A percentile compares a stretch with the other conserved stretches of the same genome.
phyloP scores from a whole-genome alignment of 352 stramenopile genomes.

The Phytophthora idaei region DNA sequence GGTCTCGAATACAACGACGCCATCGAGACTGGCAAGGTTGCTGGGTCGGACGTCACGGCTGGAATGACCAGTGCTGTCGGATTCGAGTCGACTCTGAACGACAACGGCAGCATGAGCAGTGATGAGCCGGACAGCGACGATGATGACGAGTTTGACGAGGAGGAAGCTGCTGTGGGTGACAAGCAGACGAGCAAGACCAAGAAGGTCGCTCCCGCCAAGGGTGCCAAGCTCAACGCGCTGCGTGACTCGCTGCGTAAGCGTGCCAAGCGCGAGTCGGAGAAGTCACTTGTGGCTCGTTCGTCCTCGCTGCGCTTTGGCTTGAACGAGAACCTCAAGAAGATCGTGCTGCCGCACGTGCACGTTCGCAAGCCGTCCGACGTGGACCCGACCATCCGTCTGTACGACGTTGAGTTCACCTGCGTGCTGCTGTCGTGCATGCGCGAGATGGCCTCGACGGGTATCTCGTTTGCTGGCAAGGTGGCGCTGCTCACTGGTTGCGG shows the following conservation, averaged over 20 bases:
- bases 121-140: slow-evolving; percentile 56
- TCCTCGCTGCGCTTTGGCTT: slow-evolving; percentile 56
- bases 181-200: slow-evolving; percentile 24
- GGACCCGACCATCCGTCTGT: slow-evolving; percentile 81
- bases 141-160: slow-evolving; percentile 38
- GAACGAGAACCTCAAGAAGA: slow-evolving; percentile 73
- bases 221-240: slow-evolving; percentile 60
- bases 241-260: slow-evolving; percentile 64
- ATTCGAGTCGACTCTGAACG: slow-evolving; percentile 64
- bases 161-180: slow-evolving; percentile 16
- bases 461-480: slow-evolving; percentile 87
- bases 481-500: slow-evolving; percentile 86
- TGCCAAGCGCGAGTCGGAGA: slow-evolving; percentile 38
- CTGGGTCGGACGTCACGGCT: slow-evolving; percentile 18
- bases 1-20: slow-evolving; percentile 8
- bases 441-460: slow-evolving; percentile 82
- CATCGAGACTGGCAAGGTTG: slow-evolving; percentile 4
- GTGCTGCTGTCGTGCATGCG: slow-evolving; percentile 83
- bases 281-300: slow-evolving; percentile 52
- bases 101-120: slow-evolving; percentile 47
- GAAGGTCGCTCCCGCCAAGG: slow-evolving; percentile 42
- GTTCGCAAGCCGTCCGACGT: slow-evolving; percentile 76
- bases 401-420: slow-evolving; percentile 85
- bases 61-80: slow-evolving; percentile 56
- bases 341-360: slow-evolving; percentile 76